Evolutionary conservation across 805 yeast genomes (phyloP).

Genomic region (Spathaspora gorwiae): DNA sequence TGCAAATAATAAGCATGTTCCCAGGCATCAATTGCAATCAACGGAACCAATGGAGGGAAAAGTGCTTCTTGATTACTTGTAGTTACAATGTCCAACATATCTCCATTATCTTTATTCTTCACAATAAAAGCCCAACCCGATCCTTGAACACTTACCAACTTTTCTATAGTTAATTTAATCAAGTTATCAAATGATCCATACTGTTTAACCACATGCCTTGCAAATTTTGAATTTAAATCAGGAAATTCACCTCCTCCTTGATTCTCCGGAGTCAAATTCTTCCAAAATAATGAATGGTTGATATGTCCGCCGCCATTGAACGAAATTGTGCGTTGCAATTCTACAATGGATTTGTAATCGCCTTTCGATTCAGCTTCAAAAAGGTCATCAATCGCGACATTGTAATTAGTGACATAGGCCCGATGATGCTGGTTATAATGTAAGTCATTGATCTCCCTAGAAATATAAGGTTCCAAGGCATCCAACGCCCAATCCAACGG

Average conservation of each 20-base stretch:
- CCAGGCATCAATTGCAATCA: conserved; percentile 93
- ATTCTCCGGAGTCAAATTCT: conserved; percentile 71
- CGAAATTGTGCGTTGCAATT: conserved; percentile 69
- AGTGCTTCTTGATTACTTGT: conserved; percentile 87
- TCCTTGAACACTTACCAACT: conserved; percentile 83
- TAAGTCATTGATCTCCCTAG: conserved; percentile 80
- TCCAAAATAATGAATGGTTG: conserved; percentile 86
- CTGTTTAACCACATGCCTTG: conserved; percentile 53
- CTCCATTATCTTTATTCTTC: conserved; percentile 66
- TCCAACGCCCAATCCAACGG: conserved; percentile 79
- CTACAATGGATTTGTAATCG: conserved; percentile 56
- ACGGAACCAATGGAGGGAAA: conserved; percentile 61
- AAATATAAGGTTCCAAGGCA: conserved; percentile 81
- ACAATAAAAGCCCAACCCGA: conserved; percentile 94
- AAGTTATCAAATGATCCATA: conserved; percentile 73
- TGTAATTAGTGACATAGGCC: conserved; percentile 83
- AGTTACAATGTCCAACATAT: conserved; percentile 73
- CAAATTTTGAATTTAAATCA: conserved; percentile 47
- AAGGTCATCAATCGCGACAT: conserved; percentile 69
- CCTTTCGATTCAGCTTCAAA: conserved; percentile 58
- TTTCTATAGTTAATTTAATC: conserved; percentile 53
- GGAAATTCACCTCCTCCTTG: conserved; percentile 72
- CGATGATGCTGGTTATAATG: conserved; percentile 92
- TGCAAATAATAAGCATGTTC: conserved; percentile 95
- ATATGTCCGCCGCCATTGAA: conserved; percentile 92